A percentile compares a stretch with the other conserved stretches of the same genome.
phyloP scores from a whole-genome alignment of 1,284 basidiomycete species.

The Clitocybe nebularis region DNA sequence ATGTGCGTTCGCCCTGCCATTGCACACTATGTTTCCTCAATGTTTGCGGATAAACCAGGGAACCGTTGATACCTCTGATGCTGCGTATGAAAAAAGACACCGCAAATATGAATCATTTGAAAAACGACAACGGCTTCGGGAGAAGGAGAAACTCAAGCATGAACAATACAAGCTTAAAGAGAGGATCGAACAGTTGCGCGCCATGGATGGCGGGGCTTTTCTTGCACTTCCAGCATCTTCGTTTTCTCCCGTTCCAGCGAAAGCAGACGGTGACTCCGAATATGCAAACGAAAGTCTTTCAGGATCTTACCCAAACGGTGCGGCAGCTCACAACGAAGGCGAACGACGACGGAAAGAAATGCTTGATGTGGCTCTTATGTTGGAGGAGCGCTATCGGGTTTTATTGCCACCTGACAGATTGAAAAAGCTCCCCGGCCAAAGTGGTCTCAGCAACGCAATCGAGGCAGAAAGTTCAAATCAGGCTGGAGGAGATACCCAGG shows the following conservation, averaged over 20 bases:
- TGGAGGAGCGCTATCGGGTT: conserved; percentile 68
- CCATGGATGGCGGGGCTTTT: conserved; percentile 69
- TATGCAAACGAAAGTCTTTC: conserved; percentile 25
- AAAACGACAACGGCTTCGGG: conserved; percentile 78
- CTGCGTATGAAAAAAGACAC: conserved; percentile 81
- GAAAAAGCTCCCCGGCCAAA: conserved; percentile 20
- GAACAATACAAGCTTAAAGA: conserved; percentile 90
- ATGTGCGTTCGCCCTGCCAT: conserved; percentile 43
- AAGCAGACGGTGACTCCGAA: conserved; percentile 22
- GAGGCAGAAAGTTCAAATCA: conserved; percentile 14
- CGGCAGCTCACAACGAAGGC: conserved; percentile 50
- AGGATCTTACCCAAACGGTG: conserved; percentile 35
- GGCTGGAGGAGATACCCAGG: conserved; percentile 5
- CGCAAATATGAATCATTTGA: conserved; percentile 85
- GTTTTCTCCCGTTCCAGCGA: conserved; percentile 39
- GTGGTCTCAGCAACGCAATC: conserved; percentile 4
- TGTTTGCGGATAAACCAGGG: conserved; percentile 38
- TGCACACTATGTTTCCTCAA: conserved; percentile 8
- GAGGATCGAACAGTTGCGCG: conserved; percentile 79
- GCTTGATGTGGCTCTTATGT: conserved; percentile 56
- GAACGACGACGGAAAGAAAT: conserved; percentile 69
- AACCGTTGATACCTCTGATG: conserved; percentile 75
- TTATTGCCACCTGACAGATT: conserved; percentile 64
- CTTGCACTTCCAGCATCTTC: conserved; percentile 53
- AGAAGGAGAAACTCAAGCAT: conserved; percentile 87